Evolutionary conservation across 441 rosid genomes (phyloP).

Genomic region (Flueggea neowawraea): DNA sequence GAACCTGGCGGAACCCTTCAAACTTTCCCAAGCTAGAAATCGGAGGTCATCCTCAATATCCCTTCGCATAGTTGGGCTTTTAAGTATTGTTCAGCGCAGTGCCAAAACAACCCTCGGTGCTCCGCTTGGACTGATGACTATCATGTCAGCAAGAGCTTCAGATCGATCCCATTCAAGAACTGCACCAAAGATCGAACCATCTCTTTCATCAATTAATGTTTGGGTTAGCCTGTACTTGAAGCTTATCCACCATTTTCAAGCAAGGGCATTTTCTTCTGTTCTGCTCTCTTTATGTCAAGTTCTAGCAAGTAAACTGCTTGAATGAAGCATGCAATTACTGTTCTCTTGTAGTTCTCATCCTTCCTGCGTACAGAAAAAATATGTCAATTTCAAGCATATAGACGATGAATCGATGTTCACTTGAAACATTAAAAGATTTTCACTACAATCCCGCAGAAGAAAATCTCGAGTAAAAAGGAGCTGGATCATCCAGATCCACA

Average conservation of each 20-base stretch:
- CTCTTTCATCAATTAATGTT: constrained; percentile 72
- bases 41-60: constrained; percentile 92
- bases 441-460: too few relatives aligned
- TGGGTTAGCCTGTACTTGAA: constrained; percentile 77
- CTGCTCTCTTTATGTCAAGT: constrained; percentile 79
- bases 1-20: constrained; percentile 90
- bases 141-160: constrained; percentile 73
- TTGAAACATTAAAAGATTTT: too few relatives aligned
- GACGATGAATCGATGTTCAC: too few relatives aligned
- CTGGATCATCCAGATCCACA: too few relatives aligned
- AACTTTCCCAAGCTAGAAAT: constrained; percentile 93
- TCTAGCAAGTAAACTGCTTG: constrained; percentile 92
- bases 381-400: too few relatives aligned
- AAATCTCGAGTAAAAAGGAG: too few relatives aligned
- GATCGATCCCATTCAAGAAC: constrained; percentile 88
- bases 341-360: constrained; percentile 77
- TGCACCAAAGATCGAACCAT: constrained; percentile 84
- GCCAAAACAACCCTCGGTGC: constrained; percentile 87
- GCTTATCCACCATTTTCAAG: constrained; percentile 93
- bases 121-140: constrained; percentile 79
- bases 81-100: constrained; percentile 83
- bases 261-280: constrained; percentile 59
- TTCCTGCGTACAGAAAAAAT: constrained; percentile 46
- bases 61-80: constrained; percentile 69
- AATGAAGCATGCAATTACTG: constrained; percentile 85